Percentiles rank a stretch among this genome's conserved stretches.
Conservation (phyloP, 2,329 filamentous ascomycete genomes). For the Ceratocystis papillata region DNA sequence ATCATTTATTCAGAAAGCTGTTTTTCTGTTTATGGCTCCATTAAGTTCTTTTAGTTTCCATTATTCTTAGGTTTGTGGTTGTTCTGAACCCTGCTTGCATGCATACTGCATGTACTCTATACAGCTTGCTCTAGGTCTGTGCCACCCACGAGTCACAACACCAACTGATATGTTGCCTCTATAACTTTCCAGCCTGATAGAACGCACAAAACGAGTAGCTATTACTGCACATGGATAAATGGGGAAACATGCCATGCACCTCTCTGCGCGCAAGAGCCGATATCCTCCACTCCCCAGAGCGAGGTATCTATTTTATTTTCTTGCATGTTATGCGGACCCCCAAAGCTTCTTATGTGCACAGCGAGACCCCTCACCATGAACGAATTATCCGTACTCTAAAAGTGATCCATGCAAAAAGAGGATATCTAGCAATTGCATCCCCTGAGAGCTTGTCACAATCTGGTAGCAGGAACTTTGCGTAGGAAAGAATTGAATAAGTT, state of each 20-base stretch:
- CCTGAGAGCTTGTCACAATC: too few species aligned
- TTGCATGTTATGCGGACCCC: background rate
- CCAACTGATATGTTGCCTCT: background rate
- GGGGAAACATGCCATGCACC: background rate
- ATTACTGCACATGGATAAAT: slow-evolving; percentile 1
- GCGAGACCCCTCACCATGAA: background rate
- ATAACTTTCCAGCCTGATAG: background rate
- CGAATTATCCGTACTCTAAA: background rate
- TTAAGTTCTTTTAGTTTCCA: slow-evolving; percentile 2
- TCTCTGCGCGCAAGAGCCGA: background rate
- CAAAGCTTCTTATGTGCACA: background rate
- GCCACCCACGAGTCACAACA: slow-evolving; percentile 13
- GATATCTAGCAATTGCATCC: too few species aligned
- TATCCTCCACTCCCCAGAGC: background rate
- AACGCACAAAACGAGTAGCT: background rate
- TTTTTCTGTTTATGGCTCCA: background rate
- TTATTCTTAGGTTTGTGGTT: slow-evolving; percentile 4
- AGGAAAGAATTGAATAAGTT: too few species aligned
- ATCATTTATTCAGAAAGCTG: background rate
- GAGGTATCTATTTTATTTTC: background rate
- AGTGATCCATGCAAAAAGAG: too few species aligned
- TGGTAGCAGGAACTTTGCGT: too few species aligned
- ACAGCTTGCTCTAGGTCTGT: slow-evolving; percentile 8
- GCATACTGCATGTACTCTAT: slow-evolving; percentile 15
- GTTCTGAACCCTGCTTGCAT: slow-evolving; percentile 6